A percentile compares a stretch with the other conserved stretches of the same genome.
These are phyloP conservation scores for Aureobasidium sp. DNA, from an alignment of 2,329 filamentous ascomycete genomes.

Conservation along the genomic window DNA sequence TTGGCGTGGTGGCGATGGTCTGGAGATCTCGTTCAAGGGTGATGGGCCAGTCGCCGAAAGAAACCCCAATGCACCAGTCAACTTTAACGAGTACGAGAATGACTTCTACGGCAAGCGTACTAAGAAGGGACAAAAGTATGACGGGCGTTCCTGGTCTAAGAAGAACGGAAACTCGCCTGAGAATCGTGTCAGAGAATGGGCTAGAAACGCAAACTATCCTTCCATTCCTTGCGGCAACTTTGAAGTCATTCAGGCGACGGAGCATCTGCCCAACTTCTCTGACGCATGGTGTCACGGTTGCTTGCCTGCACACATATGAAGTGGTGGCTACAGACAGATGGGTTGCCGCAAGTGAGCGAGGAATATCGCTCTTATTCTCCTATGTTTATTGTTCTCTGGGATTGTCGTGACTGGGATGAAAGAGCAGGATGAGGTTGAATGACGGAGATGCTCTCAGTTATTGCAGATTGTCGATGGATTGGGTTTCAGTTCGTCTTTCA, in stretches of 20 bases:
- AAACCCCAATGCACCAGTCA: constrained; percentile 23
- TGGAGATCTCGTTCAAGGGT: constrained; percentile 30
- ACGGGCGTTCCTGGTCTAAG: not conserved
- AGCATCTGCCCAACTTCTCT: constrained; percentile 6
- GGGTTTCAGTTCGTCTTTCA: not conserved
- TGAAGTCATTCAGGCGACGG: constrained; percentile 14
- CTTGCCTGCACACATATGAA: not conserved
- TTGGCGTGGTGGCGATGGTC: constrained; percentile 31
- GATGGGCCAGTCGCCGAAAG: constrained; percentile 28
- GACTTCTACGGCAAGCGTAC: not conserved
- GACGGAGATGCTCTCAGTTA: not conserved
- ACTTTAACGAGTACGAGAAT: constrained; percentile 15
- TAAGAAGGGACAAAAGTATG: not conserved
- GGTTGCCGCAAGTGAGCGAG: not conserved
- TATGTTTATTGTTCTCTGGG: not conserved
- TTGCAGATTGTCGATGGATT: not conserved
- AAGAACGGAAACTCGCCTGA: not conserved
- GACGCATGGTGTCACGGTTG: constrained; percentile 17
- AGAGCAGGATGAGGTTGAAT: not conserved
- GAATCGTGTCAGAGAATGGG: constrained; percentile 11
- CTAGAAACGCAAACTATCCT: constrained; percentile 8
- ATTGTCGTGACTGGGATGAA: not conserved
- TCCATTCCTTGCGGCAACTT: constrained; percentile 17
- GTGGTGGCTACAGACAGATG: not conserved
- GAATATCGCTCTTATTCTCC: not conserved